Conservation (phyloP, 2,329 filamentous ascomycete genomes). For the Apiospora kogelbergensis region DNA sequence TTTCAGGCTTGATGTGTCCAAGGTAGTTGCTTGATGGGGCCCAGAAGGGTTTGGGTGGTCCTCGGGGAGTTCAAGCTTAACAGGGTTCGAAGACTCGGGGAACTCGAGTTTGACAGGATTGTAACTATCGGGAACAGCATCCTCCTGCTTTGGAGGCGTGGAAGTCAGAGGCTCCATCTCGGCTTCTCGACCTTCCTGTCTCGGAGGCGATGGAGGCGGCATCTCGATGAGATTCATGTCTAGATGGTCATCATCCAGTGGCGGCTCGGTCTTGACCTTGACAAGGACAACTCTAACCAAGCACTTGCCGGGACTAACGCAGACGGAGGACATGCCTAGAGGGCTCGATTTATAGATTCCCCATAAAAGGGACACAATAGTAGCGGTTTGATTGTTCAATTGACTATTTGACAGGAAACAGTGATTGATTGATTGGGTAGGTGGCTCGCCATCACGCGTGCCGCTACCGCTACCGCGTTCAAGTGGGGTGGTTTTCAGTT, state of each 20-base stretch:
- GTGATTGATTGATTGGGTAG: neutral
- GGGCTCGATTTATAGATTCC: neutral
- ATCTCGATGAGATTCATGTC: neutral
- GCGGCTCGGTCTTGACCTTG: conserved; percentile 3
- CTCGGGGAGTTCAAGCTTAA: too few species aligned
- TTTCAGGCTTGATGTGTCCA: neutral
- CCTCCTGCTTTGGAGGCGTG: neutral
- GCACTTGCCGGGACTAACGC: neutral
- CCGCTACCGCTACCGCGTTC: neutral
- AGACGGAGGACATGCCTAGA: neutral
- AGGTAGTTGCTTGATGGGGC: neutral
- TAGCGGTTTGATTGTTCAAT: neutral
- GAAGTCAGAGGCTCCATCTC: neutral
- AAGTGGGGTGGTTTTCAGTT: neutral
- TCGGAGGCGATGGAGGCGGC: neutral
- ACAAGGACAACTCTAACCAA: neutral
- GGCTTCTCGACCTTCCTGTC: neutral
- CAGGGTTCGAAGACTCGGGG: neutral
- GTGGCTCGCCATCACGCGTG: neutral
- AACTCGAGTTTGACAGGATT: neutral
- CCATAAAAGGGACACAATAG: neutral
- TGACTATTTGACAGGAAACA: neutral
- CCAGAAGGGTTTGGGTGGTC: neutral
- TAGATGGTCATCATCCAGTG: neutral
- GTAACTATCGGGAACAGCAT: neutral